Evolutionary conservation across 177 flowering plant genomes (phyloP), one percentile per base, ranked within the genome.

Genomic region (Vitis hybrid): DNA sequence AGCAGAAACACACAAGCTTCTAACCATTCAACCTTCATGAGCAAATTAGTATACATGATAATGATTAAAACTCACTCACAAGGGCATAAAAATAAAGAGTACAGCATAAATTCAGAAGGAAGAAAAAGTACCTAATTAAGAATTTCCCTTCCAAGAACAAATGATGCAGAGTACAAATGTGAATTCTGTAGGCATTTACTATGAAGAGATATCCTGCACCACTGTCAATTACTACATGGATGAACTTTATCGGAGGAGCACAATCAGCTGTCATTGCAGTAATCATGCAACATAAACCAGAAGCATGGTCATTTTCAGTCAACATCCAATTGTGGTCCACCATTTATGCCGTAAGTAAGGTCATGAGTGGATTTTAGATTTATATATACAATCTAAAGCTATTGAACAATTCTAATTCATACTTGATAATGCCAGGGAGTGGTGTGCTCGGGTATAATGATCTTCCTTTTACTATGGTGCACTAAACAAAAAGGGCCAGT

Each of bases 221-320:
- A 72, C 81, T 94, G 27, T 90, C 98, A 55, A 79, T 94, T 21
- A 87, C 94, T 5, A 80, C 93, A 69, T 94, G 93, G 98, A 92
- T 94, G 88, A 78, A 81, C 77, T 80, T 88, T 49, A 27, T 91
- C 32, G 98, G 98, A 52, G 93, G 84, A 65, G 92, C 88, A 71
- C 96, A 92, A 77, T 88, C 97, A 61, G 98, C 97, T 2, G 77
- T 84, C 21, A 91, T 82, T 76, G 71, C 94, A 14, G 88, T 70
- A 3, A 54, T 78, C 4, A 52, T 83, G 52, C 69, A 82, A 56
- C 92, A 80, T 55, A 84, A 79, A 66, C 74, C 77, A 65, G 75
- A 80, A 14, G 88, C 83, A 13, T 94, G 97, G 97, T 71, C 62
- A 1, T 68, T 91, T 55, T 84, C 86, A 35, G 81, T 88, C 72